Conservation (phyloP, 495 filamentous ascomycete species). For the Parmelia sp. region DNA sequence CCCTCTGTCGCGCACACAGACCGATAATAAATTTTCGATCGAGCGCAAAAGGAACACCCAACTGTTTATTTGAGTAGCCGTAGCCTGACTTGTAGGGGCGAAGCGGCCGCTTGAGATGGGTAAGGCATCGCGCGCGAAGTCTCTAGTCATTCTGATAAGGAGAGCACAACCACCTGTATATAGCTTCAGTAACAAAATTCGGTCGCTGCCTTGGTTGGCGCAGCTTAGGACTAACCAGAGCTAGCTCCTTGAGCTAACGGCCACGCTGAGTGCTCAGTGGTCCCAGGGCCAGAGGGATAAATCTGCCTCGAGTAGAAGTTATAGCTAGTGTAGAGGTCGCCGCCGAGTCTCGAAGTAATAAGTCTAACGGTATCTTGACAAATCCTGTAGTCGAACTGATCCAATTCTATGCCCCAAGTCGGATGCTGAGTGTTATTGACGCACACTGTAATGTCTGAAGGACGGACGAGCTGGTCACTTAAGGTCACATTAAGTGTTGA, state of each 20-base stretch:
- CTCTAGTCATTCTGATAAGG: slow-evolving; percentile 9
- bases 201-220: not conserved
- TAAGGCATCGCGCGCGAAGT: not conserved
- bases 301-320: slow-evolving; percentile 1
- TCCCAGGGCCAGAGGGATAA: not conserved
- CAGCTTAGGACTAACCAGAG: slow-evolving; percentile 5
- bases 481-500: not conserved
- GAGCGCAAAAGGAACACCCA: slow-evolving; percentile 2
- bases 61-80: not conserved
- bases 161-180: slow-evolving; percentile 1
- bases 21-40: not conserved
- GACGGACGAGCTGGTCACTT: not conserved
- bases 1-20: not conserved
- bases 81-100: not conserved
- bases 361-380: not conserved
- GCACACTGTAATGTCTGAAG: not conserved
- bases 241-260: slow-evolving; percentile 5
- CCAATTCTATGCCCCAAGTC: not conserved
- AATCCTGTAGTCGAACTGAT: not conserved
- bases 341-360: not conserved
- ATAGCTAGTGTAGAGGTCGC: not conserved
- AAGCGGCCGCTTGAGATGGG: not conserved
- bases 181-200: not conserved
- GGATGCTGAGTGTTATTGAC: not conserved
- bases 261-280: not conserved